Evolutionary conservation across 116 monocot species (phyloP).

Genomic region (Dioscorea cayenensis): DNA sequence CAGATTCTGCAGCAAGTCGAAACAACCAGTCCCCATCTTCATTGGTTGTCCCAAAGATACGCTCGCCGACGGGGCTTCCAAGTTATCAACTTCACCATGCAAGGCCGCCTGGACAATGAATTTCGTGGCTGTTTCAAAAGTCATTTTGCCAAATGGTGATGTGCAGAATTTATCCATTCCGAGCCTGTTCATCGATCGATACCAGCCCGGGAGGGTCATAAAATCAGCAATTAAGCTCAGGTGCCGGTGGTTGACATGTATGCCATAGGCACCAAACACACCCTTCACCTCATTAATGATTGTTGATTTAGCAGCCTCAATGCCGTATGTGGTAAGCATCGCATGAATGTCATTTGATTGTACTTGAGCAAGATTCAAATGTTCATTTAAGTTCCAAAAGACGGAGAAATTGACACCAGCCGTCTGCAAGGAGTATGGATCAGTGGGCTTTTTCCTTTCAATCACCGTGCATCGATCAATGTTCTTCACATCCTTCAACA

Average conservation of each 20-base stretch:
- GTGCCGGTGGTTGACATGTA: conserved; percentile 63
- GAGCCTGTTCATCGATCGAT: conserved; percentile 68
- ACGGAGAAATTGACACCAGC: conserved; percentile 68
- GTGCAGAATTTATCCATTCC: conserved; percentile 48
- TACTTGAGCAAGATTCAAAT: conserved; percentile 46
- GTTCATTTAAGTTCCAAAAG: conserved; percentile 55
- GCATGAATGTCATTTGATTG: conserved; percentile 69
- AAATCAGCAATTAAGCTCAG: conserved; percentile 74
- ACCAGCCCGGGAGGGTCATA: conserved; percentile 75
- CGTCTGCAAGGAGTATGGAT: conserved; percentile 37
- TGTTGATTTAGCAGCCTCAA: conserved; percentile 72
- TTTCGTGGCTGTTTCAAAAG: conserved; percentile 83
- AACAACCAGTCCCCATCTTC: conserved; percentile 79
- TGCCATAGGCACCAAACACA: conserved; percentile 70
- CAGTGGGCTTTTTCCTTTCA: conserved; percentile 18
- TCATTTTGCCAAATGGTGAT: conserved; percentile 83
- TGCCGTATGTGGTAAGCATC: conserved; percentile 73
- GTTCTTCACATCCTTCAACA: conserved; percentile 38
- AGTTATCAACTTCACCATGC: conserved; percentile 64
- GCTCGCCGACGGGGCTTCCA: conserved; percentile 75
- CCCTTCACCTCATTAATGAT: conserved; percentile 70
- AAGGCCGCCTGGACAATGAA: conserved; percentile 61
- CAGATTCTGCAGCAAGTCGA: conserved; percentile 75
- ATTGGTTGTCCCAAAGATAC: conserved; percentile 76
- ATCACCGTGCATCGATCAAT: conserved; percentile 56